These are phyloP conservation scores for Kurtzmaniella cleridarum DNA, from an alignment of 805 yeast species.

Conservation along the genomic window DNA sequence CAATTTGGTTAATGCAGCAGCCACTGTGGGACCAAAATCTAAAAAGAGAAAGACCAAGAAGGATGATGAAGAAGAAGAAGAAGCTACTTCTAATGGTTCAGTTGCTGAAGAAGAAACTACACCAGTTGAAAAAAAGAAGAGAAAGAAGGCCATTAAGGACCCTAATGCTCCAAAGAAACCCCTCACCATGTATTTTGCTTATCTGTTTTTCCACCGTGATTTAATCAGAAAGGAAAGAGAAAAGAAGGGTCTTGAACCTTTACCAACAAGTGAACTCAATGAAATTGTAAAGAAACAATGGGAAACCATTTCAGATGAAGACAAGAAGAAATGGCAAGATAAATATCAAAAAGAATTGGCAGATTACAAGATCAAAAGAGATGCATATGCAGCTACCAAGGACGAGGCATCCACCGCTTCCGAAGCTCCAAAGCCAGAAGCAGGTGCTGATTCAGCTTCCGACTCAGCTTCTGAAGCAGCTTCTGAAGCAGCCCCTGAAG, in stretches of 20 bases:
- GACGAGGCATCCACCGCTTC: conserved; percentile 11
- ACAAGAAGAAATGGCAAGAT: conserved; percentile 66
- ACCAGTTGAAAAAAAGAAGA: conserved; percentile 40
- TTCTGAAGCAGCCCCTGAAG: conserved; percentile 1
- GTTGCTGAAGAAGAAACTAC: conserved; percentile 5
- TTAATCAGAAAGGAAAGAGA: conserved; percentile 64
- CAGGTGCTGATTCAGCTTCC: conserved; percentile 7
- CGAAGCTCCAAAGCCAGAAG: conserved; percentile 7
- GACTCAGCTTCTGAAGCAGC: conserved; percentile 8
- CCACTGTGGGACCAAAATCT: conserved; percentile 6
- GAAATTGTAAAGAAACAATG: conserved; percentile 75
- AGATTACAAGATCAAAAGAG: conserved; percentile 27
- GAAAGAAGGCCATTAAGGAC: conserved; percentile 52
- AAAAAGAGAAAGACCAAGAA: conserved; percentile 4
- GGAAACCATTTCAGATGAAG: conserved; percentile 65
- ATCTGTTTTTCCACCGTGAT: conserved; percentile 69
- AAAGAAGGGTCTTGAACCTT: conserved; percentile 50
- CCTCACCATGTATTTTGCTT: conserved; percentile 75
- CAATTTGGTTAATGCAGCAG: conserved; percentile 11
- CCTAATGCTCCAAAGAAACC: conserved; percentile 97
- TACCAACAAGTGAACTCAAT: conserved; percentile 73
- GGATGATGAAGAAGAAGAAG: neutral
- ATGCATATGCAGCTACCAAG: conserved; percentile 27
- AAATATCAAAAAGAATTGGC: conserved; percentile 44
- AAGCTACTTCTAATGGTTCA: neutral